Evolutionary conservation across 176 grass and related monocot genomes (phyloP), one percentile per base, ranked within the genome.

Genomic region (Areca catechu): DNA sequence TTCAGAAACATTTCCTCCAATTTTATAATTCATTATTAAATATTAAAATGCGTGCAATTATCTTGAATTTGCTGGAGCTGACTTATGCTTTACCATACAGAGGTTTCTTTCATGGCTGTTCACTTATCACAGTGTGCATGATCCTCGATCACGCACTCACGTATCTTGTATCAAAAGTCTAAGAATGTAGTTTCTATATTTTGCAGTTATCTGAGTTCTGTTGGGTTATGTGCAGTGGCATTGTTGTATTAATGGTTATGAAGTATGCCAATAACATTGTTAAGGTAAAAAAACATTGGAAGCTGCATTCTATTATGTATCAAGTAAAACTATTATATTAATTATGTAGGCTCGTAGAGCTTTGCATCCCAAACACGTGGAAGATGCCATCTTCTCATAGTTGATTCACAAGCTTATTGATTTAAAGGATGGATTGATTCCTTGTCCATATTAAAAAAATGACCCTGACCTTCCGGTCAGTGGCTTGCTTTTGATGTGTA

Each of bases 101-200:
- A 79, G 92, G 86, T 18, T 96, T 90, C 77, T 96, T 96, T 48
- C 86, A 96, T 82, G 91, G 92, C 48, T 96, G 90, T 62, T 77
- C 86, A 17, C 81, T 84, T 65, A 77, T 96, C 48, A 96, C 92
- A 19, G 53, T 86, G 73, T 62, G 83, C 68, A 90, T 96, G 92
- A 88, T 96, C 75, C 59, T 90, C 19, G 90, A 96, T 24, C 92
- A 96, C 76, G 86, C 92, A 51, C 74, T 96, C 60, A 96, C 83
- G 92, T 96, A 76, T 71, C 2, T 47, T 60, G 17, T 48, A 50
- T 5, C 67, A 15, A 23, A 61, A 16, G 0, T 19, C 25, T 68
- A 48, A 49, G 74, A 37, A 7, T 18, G 54, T 48, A 7, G 34
- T 70, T 61, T 19, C 37, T 62, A 29, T 22, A 9, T 20, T 68